Percentiles rank a stretch among this genome's conserved stretches.
Evolutionary conservation across 75 land plant genomes (phyloP).

Genomic region (Selaginella tamariscina): DNA sequence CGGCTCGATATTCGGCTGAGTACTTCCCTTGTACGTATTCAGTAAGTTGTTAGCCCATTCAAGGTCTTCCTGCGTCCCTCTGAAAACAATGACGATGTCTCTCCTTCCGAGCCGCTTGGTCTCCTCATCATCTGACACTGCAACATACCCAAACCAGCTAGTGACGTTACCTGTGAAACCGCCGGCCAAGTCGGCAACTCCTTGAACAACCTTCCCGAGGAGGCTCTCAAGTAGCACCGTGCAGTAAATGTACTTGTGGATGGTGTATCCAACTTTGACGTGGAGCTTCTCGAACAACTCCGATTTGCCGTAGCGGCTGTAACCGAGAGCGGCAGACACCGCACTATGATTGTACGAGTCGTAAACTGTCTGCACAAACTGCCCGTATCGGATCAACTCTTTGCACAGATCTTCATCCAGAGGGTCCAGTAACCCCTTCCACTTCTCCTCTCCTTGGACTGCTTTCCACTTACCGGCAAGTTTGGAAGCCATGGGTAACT

Average conservation of each 20-base stretch:
- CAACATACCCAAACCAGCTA: not conserved
- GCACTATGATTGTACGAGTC: slow-evolving; percentile 60
- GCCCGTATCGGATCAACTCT: no score
- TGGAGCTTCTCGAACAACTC: slow-evolving; percentile 42
- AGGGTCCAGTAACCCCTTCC: no score
- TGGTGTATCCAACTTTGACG: slow-evolving; percentile 21
- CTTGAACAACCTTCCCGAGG: not conserved
- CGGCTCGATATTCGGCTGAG: not conserved
- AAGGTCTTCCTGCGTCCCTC: not conserved
- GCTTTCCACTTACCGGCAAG: no score
- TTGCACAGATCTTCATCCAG: no score
- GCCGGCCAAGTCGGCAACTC: not conserved
- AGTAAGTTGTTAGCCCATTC: not conserved
- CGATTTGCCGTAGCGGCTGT: slow-evolving; percentile 37
- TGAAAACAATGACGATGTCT: not conserved
- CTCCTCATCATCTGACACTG: not conserved
- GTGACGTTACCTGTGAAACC: not conserved
- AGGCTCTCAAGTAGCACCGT: slow-evolving; percentile 17
- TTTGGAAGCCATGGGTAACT: no score
- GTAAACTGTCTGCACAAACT: slow-evolving; percentile 44
- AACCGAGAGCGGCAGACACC: slow-evolving; percentile 43
- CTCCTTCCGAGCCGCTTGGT: not conserved
- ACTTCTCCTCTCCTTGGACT: no score
- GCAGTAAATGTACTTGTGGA: slow-evolving; percentile 46
- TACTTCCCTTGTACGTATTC: not conserved